Base-by-base conservation (phyloP, 2,329 filamentous ascomycete species). In the Lomentospora prolificans region DNA sequence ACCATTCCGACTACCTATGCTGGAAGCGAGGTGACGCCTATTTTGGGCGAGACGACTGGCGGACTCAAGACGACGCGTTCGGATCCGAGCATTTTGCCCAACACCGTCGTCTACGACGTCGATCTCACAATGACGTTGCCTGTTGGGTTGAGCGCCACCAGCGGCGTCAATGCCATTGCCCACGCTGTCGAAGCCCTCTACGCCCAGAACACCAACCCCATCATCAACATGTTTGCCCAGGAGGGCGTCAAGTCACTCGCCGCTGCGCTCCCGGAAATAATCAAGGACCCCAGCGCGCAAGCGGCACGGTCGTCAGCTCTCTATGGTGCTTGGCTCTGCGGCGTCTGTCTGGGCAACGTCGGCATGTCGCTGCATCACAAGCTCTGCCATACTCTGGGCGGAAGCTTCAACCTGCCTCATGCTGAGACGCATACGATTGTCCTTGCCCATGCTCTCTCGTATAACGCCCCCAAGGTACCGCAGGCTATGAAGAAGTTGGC, bases 311-410 rank as follows among this genome's bases (percentile, higher is more conserved):
- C 72, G 3, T 53, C 66, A 2, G 81, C 81, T 12, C 73, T 80
- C 1, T 84, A 85, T 62, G 83, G 82, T 22, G 82, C 83, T 36
- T 86, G 81, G 80, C 75, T 86, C 1, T 85, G 81, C 61, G 81
- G 81, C 30, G 75, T 72, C 24, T 83, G 79, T 61, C 72, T 85
- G 1, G 82, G 81, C 4, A 77, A 70, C 57, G 78, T 81, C 2
- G 75, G 75, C 55, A 85, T 86, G 80, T 75, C 80, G 2, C 73
- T 86, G 12, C 84, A 86, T 63, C 83, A 86, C 67, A 87, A 86
- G 64, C 74, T 87, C 2, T 85, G 82, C 67, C 83, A 86, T 63
- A 80, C 79, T 0, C 70, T 86, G 1, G 83, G 82, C 24, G 84
- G 83, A 6, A 78, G 73, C 61, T 84, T 86, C 65, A 76, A 79